Base-by-base conservation (phyloP, 805 yeast genomes). In the Kurtzmaniella cleridarum region DNA sequence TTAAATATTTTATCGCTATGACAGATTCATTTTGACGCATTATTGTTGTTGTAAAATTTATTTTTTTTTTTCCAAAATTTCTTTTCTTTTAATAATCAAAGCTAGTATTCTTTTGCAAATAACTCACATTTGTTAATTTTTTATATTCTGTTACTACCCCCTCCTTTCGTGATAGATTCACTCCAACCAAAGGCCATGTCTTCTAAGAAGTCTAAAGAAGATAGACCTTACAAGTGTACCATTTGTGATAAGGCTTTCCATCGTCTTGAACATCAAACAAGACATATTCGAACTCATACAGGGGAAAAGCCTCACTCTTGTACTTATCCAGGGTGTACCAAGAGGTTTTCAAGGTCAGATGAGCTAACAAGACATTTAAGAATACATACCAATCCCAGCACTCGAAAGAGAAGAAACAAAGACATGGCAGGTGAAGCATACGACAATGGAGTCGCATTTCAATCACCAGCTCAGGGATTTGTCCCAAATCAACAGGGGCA, bases 231-330 rank as follows among this genome's bases (percentile, higher is more conserved):
- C 69, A 79, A 80, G 51, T 88, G 96, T 54, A 81, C 90, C 15
- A 69, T 84, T 51, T 88, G 96, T 60, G 80, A 78, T 36, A 85
- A 87, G 64, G 87, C 95, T 8, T 88, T 88, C 58, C 91, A 86
- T 59, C 73, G 96, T 44, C 66, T 88, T 35, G 96, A 88, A 59
- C 96, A 88, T 59, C 95, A 86, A 56, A 88, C 95, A 10, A 74
- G 96, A 48, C 96, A 88, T 58, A 83, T 89, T 49, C 71, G 96
- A 41, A 88, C 95, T 8, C 96, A 88, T 63, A 88, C 96, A 0
- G 96, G 96, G 35, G 95, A 88, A 58, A 85, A 87, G 57, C 95
- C 96, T 2, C 93, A 85, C 55, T 80, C 78, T 36, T 88, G 96
- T 61, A 75, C 79, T 14, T 87, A 75, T 49, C 89, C 93, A 1